Base-by-base conservation (phyloP, 1,139 yeast genomes). In the Blastobotrys elegans region DNA sequence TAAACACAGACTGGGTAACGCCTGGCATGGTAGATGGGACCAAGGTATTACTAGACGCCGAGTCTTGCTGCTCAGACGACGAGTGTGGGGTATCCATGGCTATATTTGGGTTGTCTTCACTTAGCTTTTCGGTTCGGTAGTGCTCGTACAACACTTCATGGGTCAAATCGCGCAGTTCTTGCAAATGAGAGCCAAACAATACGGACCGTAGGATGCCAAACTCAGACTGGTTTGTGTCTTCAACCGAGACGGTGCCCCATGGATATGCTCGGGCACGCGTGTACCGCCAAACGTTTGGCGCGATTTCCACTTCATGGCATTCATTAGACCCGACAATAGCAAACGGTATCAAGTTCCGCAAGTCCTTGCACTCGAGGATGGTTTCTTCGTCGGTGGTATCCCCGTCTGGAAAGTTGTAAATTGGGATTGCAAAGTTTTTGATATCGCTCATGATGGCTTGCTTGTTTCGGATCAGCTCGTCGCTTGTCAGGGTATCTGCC, bases 121-220 rank as follows among this genome's bases (percentile, higher is more conserved):
- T 84, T 56, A 90, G 76, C 43, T 94, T 82, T 62, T 86, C 95
- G 3, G 97, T 87, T 71, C 98, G 83, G 68, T 92, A 92, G 53
- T 84, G 82, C 67, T 92, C 98, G 65, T 92, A 92, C 54, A 90
- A 73, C 59, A 86, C 80, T 63, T 89, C 96, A 63, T 89, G 96
- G 20, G 97, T 92, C 63, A 83, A 79, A 62, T 92, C 97, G 66
- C 90, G 87, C 66, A 92, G 77, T 64, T 92, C 98, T 62, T 86
- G 90, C 59, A 92, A 74, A 65, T 92, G 98, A n/a, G 96, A 81
- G 41, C 95, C 92, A 59, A 92, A 77, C 43, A 92, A 68, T 2
- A 92, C 90, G 48, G 89, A 82, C 62, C 90, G 82, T 59, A 92
- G 73, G 21, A 84, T 76, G n/a, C 83, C 76, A 64, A 92, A 88